A percentile compares a stretch with the other conserved stretches of the same genome.
Conservation (phyloP, 106 monocot species). For the Allium fistulosum region DNA sequence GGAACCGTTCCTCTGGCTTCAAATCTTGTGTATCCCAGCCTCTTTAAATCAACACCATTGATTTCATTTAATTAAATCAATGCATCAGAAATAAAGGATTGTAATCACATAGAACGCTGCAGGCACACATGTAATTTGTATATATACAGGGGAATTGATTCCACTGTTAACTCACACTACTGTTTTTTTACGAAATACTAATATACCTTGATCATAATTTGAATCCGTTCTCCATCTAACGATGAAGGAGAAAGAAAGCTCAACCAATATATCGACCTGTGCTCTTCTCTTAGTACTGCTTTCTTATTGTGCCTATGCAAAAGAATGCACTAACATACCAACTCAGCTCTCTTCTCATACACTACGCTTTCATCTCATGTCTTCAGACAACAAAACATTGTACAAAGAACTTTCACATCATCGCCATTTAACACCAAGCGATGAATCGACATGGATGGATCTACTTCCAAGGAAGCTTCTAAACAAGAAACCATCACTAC, state of each 20-base stretch:
- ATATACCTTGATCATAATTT: too few species aligned
- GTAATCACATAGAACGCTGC: too few species aligned
- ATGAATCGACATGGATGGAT: constrained; percentile 71
- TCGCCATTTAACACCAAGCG: constrained; percentile 46
- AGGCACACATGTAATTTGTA: too few species aligned
- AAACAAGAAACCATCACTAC: not conserved
- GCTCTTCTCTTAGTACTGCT: not conserved
- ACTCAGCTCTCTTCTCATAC: constrained; percentile 62
- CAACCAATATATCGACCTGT: not conserved
- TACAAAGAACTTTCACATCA: constrained; percentile 1
- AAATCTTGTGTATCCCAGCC: too few species aligned
- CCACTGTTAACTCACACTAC: too few species aligned
- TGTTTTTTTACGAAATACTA: too few species aligned
- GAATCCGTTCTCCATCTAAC: not conserved
- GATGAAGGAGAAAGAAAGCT: not conserved
- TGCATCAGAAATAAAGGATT: too few species aligned
- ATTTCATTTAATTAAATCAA: too few species aligned
- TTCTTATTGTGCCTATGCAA: not conserved
- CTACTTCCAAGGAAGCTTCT: constrained; percentile 48
- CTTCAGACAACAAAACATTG: constrained; percentile 17
- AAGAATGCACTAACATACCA: constrained; percentile 71
- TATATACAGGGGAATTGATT: too few species aligned
- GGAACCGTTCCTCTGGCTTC: too few species aligned
- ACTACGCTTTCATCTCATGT: constrained; percentile 25
- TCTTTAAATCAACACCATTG: too few species aligned